These are phyloP conservation scores for Mycena epipterygia DNA, from an alignment of 768 basidiomycete genomes.

Conservation along the genomic window DNA sequence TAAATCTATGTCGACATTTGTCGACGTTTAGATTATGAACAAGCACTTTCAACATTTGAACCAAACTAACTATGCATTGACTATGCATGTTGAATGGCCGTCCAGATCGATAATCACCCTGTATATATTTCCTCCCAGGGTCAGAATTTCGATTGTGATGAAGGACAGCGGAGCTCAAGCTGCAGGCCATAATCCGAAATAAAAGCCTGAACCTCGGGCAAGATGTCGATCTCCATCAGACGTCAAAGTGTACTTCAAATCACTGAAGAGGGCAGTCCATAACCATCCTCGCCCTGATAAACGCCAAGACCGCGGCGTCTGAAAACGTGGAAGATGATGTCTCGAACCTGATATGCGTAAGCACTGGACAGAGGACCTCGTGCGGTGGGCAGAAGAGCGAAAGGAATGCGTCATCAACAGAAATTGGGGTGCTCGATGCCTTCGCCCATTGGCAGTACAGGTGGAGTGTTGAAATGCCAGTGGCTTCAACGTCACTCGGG, in stretches of 20 bases:
- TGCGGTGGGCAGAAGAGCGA: not conserved
- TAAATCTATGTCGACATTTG: no score
- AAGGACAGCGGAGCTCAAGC: not conserved
- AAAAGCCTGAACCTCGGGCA: not conserved
- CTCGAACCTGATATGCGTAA: not conserved
- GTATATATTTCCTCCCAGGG: no score
- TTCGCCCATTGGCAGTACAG: no score
- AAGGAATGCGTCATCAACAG: not conserved
- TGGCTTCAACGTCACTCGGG: no score
- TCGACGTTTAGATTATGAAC: no score
- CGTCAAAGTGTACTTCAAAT: not conserved
- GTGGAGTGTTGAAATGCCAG: no score
- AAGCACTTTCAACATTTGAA: no score
- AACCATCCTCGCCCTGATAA: not conserved
- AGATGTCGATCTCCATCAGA: conserved; percentile 4
- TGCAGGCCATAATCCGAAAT: not conserved
- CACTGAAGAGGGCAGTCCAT: not conserved
- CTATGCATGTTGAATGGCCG: not conserved
- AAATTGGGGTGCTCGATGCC: no score
- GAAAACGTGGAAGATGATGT: not conserved
- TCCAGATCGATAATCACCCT: no score
- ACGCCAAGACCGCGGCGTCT: not conserved
- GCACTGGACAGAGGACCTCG: not conserved
- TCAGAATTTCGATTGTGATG: not conserved
- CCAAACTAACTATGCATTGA: not conserved